Conservation (phyloP, 1,284 basidiomycete species). For the Malassezia restricta region DNA sequence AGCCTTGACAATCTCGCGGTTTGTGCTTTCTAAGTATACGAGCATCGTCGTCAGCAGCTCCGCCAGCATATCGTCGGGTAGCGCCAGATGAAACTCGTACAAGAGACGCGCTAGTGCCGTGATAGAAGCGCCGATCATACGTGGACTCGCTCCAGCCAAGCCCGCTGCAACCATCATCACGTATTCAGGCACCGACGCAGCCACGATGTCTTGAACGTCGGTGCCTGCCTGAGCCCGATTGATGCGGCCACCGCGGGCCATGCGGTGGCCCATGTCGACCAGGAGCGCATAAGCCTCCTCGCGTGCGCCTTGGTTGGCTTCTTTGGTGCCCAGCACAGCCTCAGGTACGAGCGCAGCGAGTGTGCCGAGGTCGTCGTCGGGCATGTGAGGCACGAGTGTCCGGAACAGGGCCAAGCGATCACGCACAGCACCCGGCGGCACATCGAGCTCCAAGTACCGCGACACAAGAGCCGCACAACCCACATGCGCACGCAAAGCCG, state of each 20-base stretch:
- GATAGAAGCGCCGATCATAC: constrained; percentile 96
- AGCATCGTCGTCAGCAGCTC: constrained; percentile 78
- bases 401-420: constrained; percentile 64
- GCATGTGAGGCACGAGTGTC: constrained; percentile 61
- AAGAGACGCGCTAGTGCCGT: constrained; percentile 84
- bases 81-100: constrained; percentile 75
- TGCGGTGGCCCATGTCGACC: constrained; percentile 82
- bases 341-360: constrained; percentile 84
- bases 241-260: constrained; percentile 74
- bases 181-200: constrained; percentile 78
- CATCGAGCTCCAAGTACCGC: constrained; percentile 46
- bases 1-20: constrained; percentile 95
- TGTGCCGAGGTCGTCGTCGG: constrained; percentile 63
- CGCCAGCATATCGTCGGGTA: constrained; percentile 63
- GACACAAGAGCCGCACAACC: constrained; percentile 26
- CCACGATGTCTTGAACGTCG: constrained; percentile 49
- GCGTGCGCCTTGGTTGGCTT: constrained; percentile 84
- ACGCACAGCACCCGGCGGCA: constrained; percentile 77
- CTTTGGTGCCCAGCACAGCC: constrained; percentile 92
- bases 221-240: constrained; percentile 49
- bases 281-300: constrained; percentile 80
- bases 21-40: constrained; percentile 80
- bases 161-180: constrained; percentile 95
- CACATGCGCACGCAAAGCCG: constrained; percentile 15
- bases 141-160: constrained; percentile 78